phyloP scores from a whole-genome alignment of 192 early-diverging fungal genomes.

The Entomortierella chlamydospora region DNA sequence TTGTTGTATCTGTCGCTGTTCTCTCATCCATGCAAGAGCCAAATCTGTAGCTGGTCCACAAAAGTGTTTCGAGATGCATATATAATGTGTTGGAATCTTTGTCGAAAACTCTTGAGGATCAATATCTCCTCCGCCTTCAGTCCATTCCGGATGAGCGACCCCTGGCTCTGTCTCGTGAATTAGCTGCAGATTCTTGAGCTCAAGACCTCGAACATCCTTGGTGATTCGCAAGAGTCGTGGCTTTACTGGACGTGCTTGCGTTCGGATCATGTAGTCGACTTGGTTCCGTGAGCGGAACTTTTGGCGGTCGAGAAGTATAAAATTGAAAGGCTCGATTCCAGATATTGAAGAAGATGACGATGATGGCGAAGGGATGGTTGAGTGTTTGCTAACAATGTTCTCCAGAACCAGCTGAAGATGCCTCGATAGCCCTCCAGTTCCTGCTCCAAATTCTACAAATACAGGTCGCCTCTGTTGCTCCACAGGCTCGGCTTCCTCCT shows the following conservation, averaged over 20 bases:
- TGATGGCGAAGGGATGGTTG: background rate
- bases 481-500: background rate
- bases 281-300: conserved; percentile 48
- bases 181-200: conserved; percentile 30
- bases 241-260: conserved; percentile 40
- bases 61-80: conserved; percentile 52
- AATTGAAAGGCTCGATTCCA: conserved; percentile 32
- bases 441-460: conserved; percentile 52
- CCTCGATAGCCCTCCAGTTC: conserved; percentile 45
- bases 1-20: conserved; percentile 6
- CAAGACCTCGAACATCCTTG: conserved; percentile 37
- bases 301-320: conserved; percentile 44
- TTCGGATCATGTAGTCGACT: conserved; percentile 54
- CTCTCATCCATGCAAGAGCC: conserved; percentile 31
- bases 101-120: conserved; percentile 16
- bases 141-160: conserved; percentile 26
- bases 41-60: conserved; percentile 47
- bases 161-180: conserved; percentile 43
- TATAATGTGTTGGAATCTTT: conserved; percentile 23
- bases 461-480: conserved; percentile 1
- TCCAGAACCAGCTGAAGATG: conserved; percentile 48
- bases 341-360: too few species aligned
- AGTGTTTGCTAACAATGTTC: conserved; percentile 6
- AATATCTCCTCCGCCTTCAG: conserved; percentile 23
- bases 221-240: conserved; percentile 45